phyloP scores from a whole-genome alignment of 148 eudicot species.

The Camellia japonica region DNA sequence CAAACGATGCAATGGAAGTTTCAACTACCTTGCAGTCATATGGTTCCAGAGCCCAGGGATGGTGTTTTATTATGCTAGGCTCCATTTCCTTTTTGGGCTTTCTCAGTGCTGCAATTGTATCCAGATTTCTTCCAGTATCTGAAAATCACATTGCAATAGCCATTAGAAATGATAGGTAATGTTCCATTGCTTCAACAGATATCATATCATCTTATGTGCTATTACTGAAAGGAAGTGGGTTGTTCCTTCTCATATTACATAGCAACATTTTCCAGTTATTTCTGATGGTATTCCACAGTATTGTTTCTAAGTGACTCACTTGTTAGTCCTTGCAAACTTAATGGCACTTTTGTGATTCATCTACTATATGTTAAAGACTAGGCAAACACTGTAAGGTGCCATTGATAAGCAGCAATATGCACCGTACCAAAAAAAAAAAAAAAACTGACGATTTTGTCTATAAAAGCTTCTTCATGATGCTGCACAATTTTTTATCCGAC shows the following conservation, averaged over 20 bases:
- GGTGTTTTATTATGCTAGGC: not conserved
- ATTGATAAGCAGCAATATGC: not conserved
- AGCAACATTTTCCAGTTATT: not conserved
- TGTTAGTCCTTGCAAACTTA: not conserved
- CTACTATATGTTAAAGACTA: not conserved
- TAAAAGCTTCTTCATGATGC: not conserved
- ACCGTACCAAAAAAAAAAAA: not conserved
- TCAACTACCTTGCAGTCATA: not conserved
- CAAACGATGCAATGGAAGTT: not conserved
- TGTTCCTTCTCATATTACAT: not conserved
- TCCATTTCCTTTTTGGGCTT: not conserved
- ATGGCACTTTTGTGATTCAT: not conserved
- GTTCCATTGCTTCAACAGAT: not conserved
- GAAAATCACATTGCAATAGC: not conserved
- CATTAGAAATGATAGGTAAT: not conserved
- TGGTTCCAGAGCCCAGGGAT: slow-evolving; percentile 5
- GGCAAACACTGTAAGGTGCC: not conserved
- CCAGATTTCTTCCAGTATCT: not conserved
- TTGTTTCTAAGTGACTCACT: not conserved
- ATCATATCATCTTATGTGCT: not conserved
- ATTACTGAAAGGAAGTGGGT: not conserved
- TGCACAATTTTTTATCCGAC: not conserved
- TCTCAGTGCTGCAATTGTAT: not conserved
- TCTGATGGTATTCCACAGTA: not conserved
- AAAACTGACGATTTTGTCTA: not conserved